Conservation (phyloP, 1,284 basidiomycete species). For the Heliocybe sulcata region DNA sequence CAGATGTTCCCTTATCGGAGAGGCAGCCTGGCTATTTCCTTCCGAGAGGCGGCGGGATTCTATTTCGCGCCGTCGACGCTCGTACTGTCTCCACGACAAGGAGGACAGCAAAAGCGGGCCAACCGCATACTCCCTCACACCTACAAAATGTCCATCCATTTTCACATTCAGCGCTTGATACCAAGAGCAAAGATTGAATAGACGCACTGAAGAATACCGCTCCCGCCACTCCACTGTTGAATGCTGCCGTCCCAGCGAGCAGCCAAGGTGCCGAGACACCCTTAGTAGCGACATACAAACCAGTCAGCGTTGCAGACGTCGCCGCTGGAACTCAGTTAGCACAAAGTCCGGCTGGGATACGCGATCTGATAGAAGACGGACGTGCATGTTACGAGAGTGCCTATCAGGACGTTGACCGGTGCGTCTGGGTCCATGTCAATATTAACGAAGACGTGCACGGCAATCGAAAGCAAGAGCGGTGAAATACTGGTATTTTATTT, state of each 20-base stretch:
- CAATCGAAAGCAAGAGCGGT: neutral
- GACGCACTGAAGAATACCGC: constrained; percentile 65
- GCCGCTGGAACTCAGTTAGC: constrained; percentile 28
- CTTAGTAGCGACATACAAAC: constrained; percentile 45
- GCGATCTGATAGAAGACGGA: constrained; percentile 40
- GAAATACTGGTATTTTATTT: neutral
- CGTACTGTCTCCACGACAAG: constrained; percentile 23
- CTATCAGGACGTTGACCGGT: constrained; percentile 41
- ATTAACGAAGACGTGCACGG: neutral
- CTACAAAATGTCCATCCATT: constrained; percentile 25
- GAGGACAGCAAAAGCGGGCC: constrained; percentile 43
- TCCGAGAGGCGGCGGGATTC: constrained; percentile 13
- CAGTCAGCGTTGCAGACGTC: constrained; percentile 41
- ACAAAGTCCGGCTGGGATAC: constrained; percentile 16
- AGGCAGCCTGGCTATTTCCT: constrained; percentile 5
- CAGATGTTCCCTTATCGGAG: constrained; percentile 13
- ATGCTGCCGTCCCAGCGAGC: constrained; percentile 42
- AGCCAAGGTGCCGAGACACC: constrained; percentile 25
- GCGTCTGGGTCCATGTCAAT: constrained; percentile 28
- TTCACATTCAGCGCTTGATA: neutral
- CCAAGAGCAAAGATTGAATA: neutral
- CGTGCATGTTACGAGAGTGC: constrained; percentile 65
- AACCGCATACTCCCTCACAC: constrained; percentile 57
- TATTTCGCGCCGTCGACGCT: constrained; percentile 29
- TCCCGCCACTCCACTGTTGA: constrained; percentile 63